Conservation (phyloP, 371 early-diverging fungal species). For the Catenaria anguillulae region DNA sequence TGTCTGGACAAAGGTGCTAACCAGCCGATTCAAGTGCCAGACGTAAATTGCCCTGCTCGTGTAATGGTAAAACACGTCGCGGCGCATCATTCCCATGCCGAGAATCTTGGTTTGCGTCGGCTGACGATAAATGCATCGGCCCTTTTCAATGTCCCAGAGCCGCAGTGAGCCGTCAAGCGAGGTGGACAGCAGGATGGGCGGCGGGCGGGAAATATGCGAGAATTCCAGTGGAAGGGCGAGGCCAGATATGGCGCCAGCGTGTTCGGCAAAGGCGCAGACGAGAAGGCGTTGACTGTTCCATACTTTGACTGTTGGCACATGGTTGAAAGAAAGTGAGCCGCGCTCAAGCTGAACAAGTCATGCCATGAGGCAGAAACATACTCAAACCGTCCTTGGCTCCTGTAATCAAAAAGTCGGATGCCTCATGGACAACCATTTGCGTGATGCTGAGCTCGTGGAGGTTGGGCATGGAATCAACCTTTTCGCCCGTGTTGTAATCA, state of each 20-base stretch:
- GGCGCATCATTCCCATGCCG: slow-evolving; percentile 6
- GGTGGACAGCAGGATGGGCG: not conserved
- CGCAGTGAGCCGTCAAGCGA: slow-evolving; percentile 2
- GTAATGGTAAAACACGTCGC: slow-evolving; percentile 5
- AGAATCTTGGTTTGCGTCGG: not conserved
- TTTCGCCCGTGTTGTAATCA: slow-evolving; percentile 5
- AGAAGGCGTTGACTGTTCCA: not conserved
- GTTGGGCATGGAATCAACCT: not conserved
- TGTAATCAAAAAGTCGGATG: not conserved
- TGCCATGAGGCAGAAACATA: not conserved
- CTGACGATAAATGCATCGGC: slow-evolving; percentile 4
- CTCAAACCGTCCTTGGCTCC: slow-evolving; percentile 1
- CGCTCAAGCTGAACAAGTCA: too few species aligned
- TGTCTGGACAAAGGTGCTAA: not conserved
- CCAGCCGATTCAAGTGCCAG: slow-evolving; percentile 4
- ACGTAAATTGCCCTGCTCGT: not conserved
- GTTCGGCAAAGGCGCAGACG: not conserved
- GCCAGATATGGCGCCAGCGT: not conserved
- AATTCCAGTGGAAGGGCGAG: not conserved
- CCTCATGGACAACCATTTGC: not conserved
- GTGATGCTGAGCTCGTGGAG: slow-evolving; percentile 3
- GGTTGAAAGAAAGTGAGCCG: too few species aligned
- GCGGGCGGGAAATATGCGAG: not conserved
- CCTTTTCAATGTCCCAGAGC: slow-evolving; percentile 6
- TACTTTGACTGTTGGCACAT: not conserved